A percentile compares a stretch with the other conserved stretches of the same genome.
Evolutionary conservation across 768 basidiomycete genomes (phyloP).

Genomic region (Albatrellus ellisii): DNA sequence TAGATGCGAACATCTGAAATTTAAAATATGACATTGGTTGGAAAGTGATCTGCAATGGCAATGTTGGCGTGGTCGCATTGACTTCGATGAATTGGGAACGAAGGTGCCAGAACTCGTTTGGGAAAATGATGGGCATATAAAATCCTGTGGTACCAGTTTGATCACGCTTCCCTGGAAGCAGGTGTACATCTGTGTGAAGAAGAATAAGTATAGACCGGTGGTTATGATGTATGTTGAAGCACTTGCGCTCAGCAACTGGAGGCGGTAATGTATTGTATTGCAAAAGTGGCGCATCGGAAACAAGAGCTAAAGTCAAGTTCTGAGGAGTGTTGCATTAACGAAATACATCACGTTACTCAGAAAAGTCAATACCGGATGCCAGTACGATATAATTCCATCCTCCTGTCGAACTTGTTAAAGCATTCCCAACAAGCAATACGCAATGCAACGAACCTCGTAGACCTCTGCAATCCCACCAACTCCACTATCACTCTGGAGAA

Average conservation of each 20-base stretch:
- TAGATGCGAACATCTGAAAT: conserved; percentile 75
- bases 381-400: conserved; percentile 68
- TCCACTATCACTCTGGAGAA: conserved; percentile 35
- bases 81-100: conserved; percentile 73
- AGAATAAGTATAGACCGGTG: conserved; percentile 7
- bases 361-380: conserved; percentile 48
- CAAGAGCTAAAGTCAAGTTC: conserved; percentile 81
- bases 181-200: conserved; percentile 38
- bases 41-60: conserved; percentile 76
- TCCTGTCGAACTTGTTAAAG: conserved; percentile 19
- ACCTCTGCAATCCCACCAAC: conserved; percentile 28
- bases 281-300: conserved; percentile 55
- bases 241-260: conserved; percentile 50
- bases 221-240: conserved; percentile 1
- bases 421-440: conserved; percentile 2
- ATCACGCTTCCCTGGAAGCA: conserved; percentile 49
- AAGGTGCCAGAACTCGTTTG: conserved; percentile 93
- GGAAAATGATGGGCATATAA: conserved; percentile 83
- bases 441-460: conserved; percentile 32
- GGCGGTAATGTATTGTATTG: conserved; percentile 43
- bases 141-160: conserved; percentile 49
- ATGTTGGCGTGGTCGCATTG: conserved; percentile 63
- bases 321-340: conserved; percentile 19
- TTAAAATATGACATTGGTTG: conserved; percentile 79
- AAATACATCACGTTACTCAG: neutral